phyloP scores from a whole-genome alignment of 2,329 filamentous ascomycete species.

The Apiospora arundinis region DNA sequence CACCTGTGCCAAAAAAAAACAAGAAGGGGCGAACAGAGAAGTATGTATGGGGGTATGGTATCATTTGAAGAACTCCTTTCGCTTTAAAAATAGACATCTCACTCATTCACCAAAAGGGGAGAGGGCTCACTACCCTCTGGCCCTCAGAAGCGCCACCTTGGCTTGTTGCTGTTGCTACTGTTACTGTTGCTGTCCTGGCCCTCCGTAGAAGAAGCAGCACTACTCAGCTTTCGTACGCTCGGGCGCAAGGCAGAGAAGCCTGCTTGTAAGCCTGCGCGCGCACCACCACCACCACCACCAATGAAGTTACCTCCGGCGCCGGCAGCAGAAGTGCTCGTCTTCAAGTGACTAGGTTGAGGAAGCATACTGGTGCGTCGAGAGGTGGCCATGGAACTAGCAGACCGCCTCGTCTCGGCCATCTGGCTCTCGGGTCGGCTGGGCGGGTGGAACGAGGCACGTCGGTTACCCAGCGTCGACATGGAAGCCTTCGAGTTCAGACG shows the following conservation, averaged over 20 bases:
- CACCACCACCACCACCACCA: no score
- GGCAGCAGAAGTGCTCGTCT: conserved; percentile 40
- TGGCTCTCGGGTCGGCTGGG: conserved; percentile 43
- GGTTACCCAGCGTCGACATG: conserved; percentile 47
- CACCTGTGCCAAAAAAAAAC: neutral
- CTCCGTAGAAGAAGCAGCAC: conserved; percentile 30
- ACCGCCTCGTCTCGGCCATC: conserved; percentile 46
- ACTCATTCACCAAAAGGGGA: neutral
- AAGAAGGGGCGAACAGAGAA: neutral
- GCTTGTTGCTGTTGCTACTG: conserved; percentile 45
- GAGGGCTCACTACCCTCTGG: neutral
- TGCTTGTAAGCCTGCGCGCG: neutral
- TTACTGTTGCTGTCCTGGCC: conserved; percentile 39
- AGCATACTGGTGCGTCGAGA: conserved; percentile 60
- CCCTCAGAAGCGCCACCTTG: conserved; percentile 53
- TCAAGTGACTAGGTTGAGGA: conserved; percentile 51
- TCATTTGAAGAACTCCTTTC: neutral
- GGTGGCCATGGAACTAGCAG: conserved; percentile 63
- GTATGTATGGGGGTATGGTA: neutral
- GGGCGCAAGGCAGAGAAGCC: neutral
- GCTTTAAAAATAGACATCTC: neutral
- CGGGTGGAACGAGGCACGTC: conserved; percentile 61
- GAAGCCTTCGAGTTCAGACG: conserved; percentile 52
- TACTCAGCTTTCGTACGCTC: conserved; percentile 39
- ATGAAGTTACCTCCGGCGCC: no score